Base-by-base conservation (phyloP, 371 early-diverging fungal species). In the Dichotomocladium elegans region DNA sequence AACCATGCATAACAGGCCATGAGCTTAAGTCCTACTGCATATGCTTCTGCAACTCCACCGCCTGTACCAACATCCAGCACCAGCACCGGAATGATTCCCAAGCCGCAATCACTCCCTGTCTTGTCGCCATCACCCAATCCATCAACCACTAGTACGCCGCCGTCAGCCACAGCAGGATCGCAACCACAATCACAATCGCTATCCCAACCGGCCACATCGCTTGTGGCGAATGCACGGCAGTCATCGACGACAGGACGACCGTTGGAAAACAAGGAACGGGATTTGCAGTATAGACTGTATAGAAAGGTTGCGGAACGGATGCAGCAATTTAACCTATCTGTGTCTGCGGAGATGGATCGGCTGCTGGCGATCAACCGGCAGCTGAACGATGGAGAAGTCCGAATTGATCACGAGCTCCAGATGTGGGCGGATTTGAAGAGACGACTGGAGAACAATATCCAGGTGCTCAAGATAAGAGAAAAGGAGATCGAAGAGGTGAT, bases 341-440 rank as follows among this genome's bases (percentile, higher is more conserved):
- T 79, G 10, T 73, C 82, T 7, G 55, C 60, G 0, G 83, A 84
- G 14, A 83, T 85, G 73, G 83, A 86, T 45, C 56, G 62, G 33
- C 50, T 82, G 26, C 59, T 85, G 35, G 61, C 65, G 46, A 68
- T 73, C 26, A 83, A 85, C 51, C 63, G 75, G 54, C 76, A 84
- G 42, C 72, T 92, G 21, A 79, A 79, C 51, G 86, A 85, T 34
- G 85, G 88, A 11, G 88, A 85, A 42, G 63, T 68, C 9, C 75
- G 78, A 6, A 78, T 90, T 15, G 68, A 69, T 11, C 72, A 83
- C 22, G 81, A 85, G 42, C 62, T 74, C n/a, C 63, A 74, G 24
- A 67, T 74, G 61, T 63, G 83, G 33, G 52, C 50, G 14, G 83
- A 79, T 37, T 64, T 76, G 21, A 66, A 76, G 59, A 65, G 79